phyloP scores from a whole-genome alignment of 805 yeast species.

The Nakazawaea peltata region DNA sequence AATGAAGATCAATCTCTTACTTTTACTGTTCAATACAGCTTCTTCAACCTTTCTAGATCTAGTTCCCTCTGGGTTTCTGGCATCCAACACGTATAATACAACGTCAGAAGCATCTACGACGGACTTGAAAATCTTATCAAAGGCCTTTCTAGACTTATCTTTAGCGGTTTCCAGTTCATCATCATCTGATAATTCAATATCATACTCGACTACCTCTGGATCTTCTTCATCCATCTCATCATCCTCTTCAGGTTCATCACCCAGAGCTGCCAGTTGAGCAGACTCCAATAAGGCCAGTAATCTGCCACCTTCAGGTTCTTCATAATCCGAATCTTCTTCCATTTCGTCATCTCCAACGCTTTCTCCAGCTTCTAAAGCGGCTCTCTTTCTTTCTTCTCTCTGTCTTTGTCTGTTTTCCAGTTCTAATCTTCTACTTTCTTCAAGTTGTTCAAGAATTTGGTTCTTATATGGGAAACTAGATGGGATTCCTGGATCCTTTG shows the following conservation, averaged over 20 bases:
- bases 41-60: conserved; percentile 89
- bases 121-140: conserved; percentile 86
- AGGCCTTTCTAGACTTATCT: conserved; percentile 81
- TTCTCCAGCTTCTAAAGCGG: conserved; percentile 21
- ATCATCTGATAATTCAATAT: conserved; percentile 34
- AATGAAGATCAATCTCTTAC: conserved; percentile 77
- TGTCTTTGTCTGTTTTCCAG: conserved; percentile 27
- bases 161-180: conserved; percentile 37
- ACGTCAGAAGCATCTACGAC: conserved; percentile 93
- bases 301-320: conserved; percentile 37
- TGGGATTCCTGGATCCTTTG: conserved; percentile 94
- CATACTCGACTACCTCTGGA: conserved; percentile 42
- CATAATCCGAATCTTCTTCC: conserved; percentile 32
- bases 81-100: conserved; percentile 87
- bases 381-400: conserved; percentile 25
- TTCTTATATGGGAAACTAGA: conserved; percentile 92
- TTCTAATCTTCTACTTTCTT: conserved; percentile 43
- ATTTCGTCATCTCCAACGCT: conserved; percentile 22
- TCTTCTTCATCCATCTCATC: conserved; percentile 35
- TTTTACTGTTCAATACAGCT: conserved; percentile 70
- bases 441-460: conserved; percentile 65
- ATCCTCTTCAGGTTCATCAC: conserved; percentile 20
- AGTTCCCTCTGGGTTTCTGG: conserved; percentile 95
- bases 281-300: conserved; percentile 83
- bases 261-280: conserved; percentile 82